A percentile compares a stretch with the other conserved stretches of the same genome.
Evolutionary conservation across 75 land plant genomes (phyloP).

Genomic region (Sequoiadendron giganteum): DNA sequence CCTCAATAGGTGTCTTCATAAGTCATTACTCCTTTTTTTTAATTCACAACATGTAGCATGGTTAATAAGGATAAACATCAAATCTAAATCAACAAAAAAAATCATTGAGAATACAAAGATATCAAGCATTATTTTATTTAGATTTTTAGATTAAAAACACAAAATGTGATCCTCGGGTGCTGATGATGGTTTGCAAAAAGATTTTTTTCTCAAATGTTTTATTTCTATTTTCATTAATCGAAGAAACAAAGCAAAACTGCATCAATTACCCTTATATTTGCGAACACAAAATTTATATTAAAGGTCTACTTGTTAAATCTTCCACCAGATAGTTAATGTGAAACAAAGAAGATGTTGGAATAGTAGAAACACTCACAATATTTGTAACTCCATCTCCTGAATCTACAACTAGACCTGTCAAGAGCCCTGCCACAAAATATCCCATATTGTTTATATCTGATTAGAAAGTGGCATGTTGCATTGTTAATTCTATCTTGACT

Average conservation of each 20-base stretch:
- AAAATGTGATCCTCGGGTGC: neutral
- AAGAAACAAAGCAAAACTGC: neutral
- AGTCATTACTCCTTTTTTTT: neutral
- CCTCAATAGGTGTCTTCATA: neutral
- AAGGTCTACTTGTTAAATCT: neutral
- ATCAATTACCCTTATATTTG: slow-evolving; percentile 7
- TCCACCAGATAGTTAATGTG: neutral
- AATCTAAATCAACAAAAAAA: neutral
- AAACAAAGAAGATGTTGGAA: neutral
- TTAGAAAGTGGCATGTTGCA: neutral
- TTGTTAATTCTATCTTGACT: neutral
- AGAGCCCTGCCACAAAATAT: slow-evolving; percentile 25
- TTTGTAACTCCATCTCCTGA: slow-evolving; percentile 64
- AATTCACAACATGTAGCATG: neutral
- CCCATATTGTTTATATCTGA: slow-evolving; percentile 1
- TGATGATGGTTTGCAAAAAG: neutral
- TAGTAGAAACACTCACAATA: slow-evolving; percentile 33
- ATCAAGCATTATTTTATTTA: neutral
- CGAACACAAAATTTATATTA: neutral
- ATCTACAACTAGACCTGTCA: slow-evolving; percentile 57
- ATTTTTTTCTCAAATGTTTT: neutral
- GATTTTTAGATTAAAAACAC: neutral
- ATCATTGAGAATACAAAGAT: neutral
- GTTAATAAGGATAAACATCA: neutral
- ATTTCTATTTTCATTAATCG: neutral